Evolutionary conservation across 2,329 filamentous ascomycete species (phyloP).

Genomic region (Sporothrix brunneoviolacea): DNA sequence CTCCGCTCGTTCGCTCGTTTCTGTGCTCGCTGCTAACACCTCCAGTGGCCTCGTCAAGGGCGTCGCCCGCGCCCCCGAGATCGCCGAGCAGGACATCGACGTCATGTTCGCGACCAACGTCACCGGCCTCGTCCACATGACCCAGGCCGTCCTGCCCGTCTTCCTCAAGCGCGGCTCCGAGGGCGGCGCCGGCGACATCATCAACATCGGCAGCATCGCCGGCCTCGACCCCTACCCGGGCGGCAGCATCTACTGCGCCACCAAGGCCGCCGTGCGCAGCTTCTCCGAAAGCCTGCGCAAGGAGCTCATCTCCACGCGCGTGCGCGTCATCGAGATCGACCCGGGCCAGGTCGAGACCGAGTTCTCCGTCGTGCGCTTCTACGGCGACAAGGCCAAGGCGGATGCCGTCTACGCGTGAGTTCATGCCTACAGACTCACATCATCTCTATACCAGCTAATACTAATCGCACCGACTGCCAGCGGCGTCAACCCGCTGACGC

Average conservation of each 20-base stretch:
- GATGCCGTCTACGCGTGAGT: constrained; percentile 79
- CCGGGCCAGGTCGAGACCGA: constrained; percentile 93
- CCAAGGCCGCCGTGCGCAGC: constrained; percentile 78
- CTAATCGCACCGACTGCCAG: too few relatives aligned
- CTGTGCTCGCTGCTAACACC: constrained; percentile 1
- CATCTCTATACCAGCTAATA: too few relatives aligned
- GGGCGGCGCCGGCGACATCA: constrained; percentile 81
- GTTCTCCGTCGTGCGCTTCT: constrained; percentile 82
- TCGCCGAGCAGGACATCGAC: constrained; percentile 73
- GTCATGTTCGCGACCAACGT: constrained; percentile 92
- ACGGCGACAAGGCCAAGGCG: constrained; percentile 82
- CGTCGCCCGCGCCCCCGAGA: constrained; percentile 76
- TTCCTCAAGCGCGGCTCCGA: constrained; percentile 65
- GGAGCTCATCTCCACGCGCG: constrained; percentile 73
- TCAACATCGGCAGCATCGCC: constrained; percentile 91
- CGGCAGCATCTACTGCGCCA: constrained; percentile 87
- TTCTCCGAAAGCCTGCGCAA: constrained; percentile 79
- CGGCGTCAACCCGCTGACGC: constrained; percentile 74
- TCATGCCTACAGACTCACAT: too few relatives aligned
- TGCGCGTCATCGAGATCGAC: constrained; percentile 81
- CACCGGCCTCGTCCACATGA: constrained; percentile 92
- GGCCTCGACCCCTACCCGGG: constrained; percentile 79
- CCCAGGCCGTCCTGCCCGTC: constrained; percentile 77
- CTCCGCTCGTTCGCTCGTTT: background rate
- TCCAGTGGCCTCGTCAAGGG: constrained; percentile 79